Base-by-base conservation (phyloP, 2,329 filamentous ascomycete species). In the Fusarium ambrosium region DNA sequence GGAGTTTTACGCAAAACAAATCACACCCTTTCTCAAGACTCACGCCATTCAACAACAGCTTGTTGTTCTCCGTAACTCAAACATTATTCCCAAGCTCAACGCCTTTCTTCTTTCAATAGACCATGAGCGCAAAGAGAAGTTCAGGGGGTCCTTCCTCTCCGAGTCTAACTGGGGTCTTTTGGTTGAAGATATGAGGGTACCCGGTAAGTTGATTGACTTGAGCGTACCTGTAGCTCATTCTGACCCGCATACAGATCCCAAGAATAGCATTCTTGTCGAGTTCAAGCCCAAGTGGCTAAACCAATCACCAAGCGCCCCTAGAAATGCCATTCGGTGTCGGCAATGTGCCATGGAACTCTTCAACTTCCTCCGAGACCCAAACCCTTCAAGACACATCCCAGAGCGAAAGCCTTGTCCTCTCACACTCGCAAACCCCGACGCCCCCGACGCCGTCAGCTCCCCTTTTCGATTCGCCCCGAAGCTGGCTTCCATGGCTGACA, bases 221-320 rank as follows among this genome's bases (percentile, higher is more conserved):
- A n/a, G 24, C 10, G 29, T 48, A 32, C 41, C 55, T 53, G 34
- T 27, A 32, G 45, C 64, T 37, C 32, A 62, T 60, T 63, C 62
- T 53, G 48, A 53, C 70, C 53, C 39, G 39, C n/a, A 22, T 10
- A 29, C 62, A 81, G 81, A 82, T 67, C 68, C 78, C 16, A 76
- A 80, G 24, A 76, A 78, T n/a, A 79, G 76, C 66, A 66, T 81
- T 32, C 80, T 93, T 36, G 84, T 94, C 66, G 93, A 96, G 80
- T 93, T 96, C 83, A 97, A 97, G 81, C 94, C 94, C 16, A 97
- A 97, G 83, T 97, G 94, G 94, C 88, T 97, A 29, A 84, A 88
- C 10, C 93, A 95, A 80, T 95, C 93, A 3, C 93, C 92, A 5
- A 91, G 90, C 41, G 93, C 94, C 0, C 94, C 94, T 1, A 29